phyloP scores from a whole-genome alignment of 352 stramenopile species.

The Pythium grandisporangium region DNA sequence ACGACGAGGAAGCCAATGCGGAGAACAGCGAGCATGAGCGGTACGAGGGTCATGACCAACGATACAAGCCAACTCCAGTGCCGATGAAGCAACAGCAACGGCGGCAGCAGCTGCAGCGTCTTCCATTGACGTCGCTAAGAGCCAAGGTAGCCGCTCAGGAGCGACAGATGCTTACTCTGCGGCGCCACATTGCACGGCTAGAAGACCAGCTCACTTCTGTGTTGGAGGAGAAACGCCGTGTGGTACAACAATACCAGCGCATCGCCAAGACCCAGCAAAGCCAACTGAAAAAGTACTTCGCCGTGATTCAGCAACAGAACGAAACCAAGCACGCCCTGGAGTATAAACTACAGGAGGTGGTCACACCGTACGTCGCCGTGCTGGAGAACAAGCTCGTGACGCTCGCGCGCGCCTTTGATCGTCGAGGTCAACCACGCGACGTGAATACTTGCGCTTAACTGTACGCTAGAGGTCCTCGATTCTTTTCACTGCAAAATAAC shows the following conservation, averaged over 20 bases:
- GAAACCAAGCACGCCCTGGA: neutral
- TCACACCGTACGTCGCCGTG: slow-evolving; percentile 4
- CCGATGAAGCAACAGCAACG: neutral
- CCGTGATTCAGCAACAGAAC: neutral
- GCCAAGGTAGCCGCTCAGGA: slow-evolving; percentile 26
- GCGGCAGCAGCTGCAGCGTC: slow-evolving; percentile 7
- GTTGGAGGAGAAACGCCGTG: slow-evolving; percentile 17
- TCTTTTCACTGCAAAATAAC: too few species aligned
- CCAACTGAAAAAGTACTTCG: slow-evolving; percentile 27
- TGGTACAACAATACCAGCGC: slow-evolving; percentile 18
- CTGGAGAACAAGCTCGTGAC: slow-evolving; percentile 13
- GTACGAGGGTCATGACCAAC: too few species aligned
- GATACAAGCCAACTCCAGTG: neutral
- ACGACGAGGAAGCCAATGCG: slow-evolving; percentile 7
- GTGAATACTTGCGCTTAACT: too few species aligned
- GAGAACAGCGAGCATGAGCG: neutral
- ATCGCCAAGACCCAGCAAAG: slow-evolving; percentile 17
- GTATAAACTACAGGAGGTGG: neutral
- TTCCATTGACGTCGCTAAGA: slow-evolving; percentile 29
- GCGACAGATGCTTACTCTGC: slow-evolving; percentile 18
- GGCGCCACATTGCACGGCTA: slow-evolving; percentile 19
- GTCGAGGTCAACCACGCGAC: neutral
- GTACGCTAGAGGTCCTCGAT: too few species aligned
- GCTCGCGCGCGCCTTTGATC: too few species aligned
- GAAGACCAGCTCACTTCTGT: slow-evolving; percentile 12